Percentiles rank a stretch among this genome's conserved stretches.
phyloP scores from a whole-genome alignment of 2,329 filamentous ascomycete genomes.

The Ascomycota sp. region DNA sequence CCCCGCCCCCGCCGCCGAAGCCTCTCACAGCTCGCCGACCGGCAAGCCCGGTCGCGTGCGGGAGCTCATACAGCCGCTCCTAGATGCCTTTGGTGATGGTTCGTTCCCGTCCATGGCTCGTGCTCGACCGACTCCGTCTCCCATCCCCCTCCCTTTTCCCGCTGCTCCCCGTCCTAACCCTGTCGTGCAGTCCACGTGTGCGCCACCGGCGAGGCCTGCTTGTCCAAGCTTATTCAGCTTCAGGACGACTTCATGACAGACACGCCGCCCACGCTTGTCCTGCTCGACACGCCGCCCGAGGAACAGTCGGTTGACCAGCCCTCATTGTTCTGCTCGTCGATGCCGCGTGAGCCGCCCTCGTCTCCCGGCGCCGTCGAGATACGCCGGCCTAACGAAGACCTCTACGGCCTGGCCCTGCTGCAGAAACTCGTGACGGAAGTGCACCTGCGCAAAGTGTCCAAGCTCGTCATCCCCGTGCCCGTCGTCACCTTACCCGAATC shows the following conservation, averaged over 20 bases:
- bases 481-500: slow-evolving; percentile 22
- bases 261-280: slow-evolving; percentile 33
- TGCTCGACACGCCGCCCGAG: slow-evolving; percentile 34
- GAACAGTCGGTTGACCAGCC: slow-evolving; percentile 19
- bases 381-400: slow-evolving; percentile 23
- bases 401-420: slow-evolving; percentile 33
- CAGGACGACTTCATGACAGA: slow-evolving; percentile 30
- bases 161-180: slow-evolving; percentile 4
- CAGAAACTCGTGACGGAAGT: slow-evolving; percentile 38
- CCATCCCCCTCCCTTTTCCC: neutral
- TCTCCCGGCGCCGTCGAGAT: slow-evolving; percentile 16
- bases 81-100: slow-evolving; percentile 37
- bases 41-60: slow-evolving; percentile 19
- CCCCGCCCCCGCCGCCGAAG: slow-evolving; percentile 3
- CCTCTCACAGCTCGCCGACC: slow-evolving; percentile 3
- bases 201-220: slow-evolving; percentile 29
- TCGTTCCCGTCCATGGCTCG: too few species aligned
- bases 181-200: slow-evolving; percentile 28
- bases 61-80: slow-evolving; percentile 25
- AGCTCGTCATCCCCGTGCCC: slow-evolving; percentile 34
- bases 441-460: slow-evolving; percentile 32
- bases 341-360: slow-evolving; percentile 20
- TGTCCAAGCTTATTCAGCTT: slow-evolving; percentile 30
- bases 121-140: too few species aligned
- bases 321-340: slow-evolving; percentile 21